Evolutionary conservation across 2,329 filamentous ascomycete species (phyloP).

Genomic region (Drechslerella stenobrocha): DNA sequence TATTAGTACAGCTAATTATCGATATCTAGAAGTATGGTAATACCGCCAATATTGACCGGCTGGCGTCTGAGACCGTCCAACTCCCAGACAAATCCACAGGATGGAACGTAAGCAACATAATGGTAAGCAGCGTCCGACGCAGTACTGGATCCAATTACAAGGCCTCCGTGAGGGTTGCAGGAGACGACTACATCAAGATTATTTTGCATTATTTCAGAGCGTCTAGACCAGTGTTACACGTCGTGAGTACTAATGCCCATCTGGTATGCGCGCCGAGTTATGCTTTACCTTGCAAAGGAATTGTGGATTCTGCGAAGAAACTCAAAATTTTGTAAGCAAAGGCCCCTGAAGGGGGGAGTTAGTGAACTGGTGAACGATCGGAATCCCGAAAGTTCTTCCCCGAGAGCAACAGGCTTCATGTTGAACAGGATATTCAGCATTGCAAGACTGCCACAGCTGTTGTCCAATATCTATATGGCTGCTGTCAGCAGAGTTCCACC

Average conservation of each 20-base stretch:
- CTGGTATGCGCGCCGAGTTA: neutral
- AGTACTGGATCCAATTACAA: too few relatives aligned
- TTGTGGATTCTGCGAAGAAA: slow-evolving; percentile 85
- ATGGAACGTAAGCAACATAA: slow-evolving; percentile 85
- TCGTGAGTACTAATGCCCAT: slow-evolving; percentile 11
- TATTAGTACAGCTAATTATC: neutral
- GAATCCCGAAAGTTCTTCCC: slow-evolving; percentile 71
- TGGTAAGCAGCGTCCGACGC: slow-evolving; percentile 72
- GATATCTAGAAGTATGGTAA: slow-evolving; percentile 21
- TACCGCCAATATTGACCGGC: slow-evolving; percentile 66
- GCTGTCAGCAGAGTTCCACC: slow-evolving; percentile 13
- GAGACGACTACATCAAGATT: slow-evolving; percentile 64
- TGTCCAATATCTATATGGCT: slow-evolving; percentile 67
- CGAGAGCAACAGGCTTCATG: slow-evolving; percentile 67
- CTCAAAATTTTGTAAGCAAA: slow-evolving; percentile 71
- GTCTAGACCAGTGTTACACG: slow-evolving; percentile 15
- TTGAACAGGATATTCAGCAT: slow-evolving; percentile 95
- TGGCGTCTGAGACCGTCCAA: slow-evolving; percentile 79
- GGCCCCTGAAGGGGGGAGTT: slow-evolving; percentile 72
- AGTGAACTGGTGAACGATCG: slow-evolving; percentile 71
- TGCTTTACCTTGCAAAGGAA: slow-evolving; percentile 70
- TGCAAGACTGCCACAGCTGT: slow-evolving; percentile 89
- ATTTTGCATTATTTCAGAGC: slow-evolving; percentile 55
- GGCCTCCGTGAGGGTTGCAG: slow-evolving; percentile 57
- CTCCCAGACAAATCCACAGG: slow-evolving; percentile 76